Evolutionary conservation across 1,284 basidiomycete genomes (phyloP).

Genomic region (Ustilago trichophora): DNA sequence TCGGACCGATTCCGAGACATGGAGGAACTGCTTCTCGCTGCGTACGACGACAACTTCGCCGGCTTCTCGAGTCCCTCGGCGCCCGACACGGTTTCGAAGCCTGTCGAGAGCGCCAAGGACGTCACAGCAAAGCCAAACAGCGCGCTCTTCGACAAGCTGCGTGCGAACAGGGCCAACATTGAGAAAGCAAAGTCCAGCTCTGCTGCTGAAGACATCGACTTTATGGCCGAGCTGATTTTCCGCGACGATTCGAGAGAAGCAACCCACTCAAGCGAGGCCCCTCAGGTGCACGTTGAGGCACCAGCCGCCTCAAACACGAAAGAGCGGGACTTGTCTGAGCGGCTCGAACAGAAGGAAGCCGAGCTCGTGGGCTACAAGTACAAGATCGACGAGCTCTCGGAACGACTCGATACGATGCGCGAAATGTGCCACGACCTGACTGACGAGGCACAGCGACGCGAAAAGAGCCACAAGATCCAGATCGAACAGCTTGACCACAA

Average conservation of each 20-base stretch:
- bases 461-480: slow-evolving; percentile 31
- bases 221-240: slow-evolving; percentile 29
- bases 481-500: slow-evolving; percentile 44
- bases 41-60: slow-evolving; percentile 35
- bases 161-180: slow-evolving; percentile 1
- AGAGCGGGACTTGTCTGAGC: too few species aligned
- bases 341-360: slow-evolving; percentile 15
- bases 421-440: slow-evolving; percentile 37
- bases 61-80: slow-evolving; percentile 1
- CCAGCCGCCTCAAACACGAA: too few species aligned
- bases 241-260: too few species aligned
- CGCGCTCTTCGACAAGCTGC: slow-evolving; percentile 18
- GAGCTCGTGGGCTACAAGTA: slow-evolving; percentile 15
- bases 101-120: background rate
- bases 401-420: slow-evolving; percentile 27
- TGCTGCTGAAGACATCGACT: slow-evolving; percentile 18
- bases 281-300: too few species aligned
- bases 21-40: slow-evolving; percentile 34
- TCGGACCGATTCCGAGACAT: slow-evolving; percentile 28
- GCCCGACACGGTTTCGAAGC: too few species aligned
- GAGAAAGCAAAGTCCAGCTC: background rate
- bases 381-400: slow-evolving; percentile 17
- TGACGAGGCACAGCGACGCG: slow-evolving; percentile 30
- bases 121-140: slow-evolving; percentile 11
- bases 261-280: too few species aligned